These are phyloP conservation scores for Metarhizium anisopliae DNA, from an alignment of 2,329 filamentous ascomycete genomes.

Conservation along the genomic window DNA sequence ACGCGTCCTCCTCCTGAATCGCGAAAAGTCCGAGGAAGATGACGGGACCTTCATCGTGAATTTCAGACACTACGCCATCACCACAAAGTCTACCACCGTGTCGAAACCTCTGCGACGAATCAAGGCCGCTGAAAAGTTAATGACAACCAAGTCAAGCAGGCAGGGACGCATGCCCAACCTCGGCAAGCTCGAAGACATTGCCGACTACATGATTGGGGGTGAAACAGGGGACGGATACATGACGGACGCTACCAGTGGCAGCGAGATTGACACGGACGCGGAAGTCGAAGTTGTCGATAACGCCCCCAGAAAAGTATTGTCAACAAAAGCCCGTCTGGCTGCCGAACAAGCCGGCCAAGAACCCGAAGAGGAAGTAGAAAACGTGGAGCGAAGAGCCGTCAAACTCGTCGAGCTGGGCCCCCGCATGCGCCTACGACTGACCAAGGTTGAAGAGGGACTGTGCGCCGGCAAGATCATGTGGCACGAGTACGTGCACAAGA, in stretches of 20 bases:
- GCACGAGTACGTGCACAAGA: slow-evolving; percentile 92
- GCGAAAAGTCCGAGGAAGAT: slow-evolving; percentile 53
- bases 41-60: slow-evolving; percentile 73
- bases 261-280: slow-evolving; percentile 86
- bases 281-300: slow-evolving; percentile 79
- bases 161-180: slow-evolving; percentile 76
- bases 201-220: slow-evolving; percentile 85
- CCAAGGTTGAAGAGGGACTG: slow-evolving; percentile 92
- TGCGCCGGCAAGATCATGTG: slow-evolving; percentile 90
- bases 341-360: slow-evolving; percentile 30
- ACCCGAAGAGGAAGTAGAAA: slow-evolving; percentile 39
- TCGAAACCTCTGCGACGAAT: slow-evolving; percentile 77
- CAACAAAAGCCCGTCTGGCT: slow-evolving; percentile 38
- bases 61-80: slow-evolving; percentile 91
- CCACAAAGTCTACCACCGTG: slow-evolving; percentile 75
- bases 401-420: slow-evolving; percentile 90
- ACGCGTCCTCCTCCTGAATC: slow-evolving; percentile 81
- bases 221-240: slow-evolving; percentile 72
- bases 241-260: slow-evolving; percentile 76
- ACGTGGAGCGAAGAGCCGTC: slow-evolving; percentile 76
- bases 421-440: slow-evolving; percentile 77
- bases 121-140: slow-evolving; percentile 74
- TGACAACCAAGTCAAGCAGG: slow-evolving; percentile 49
- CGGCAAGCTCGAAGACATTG: slow-evolving; percentile 82
- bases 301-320: slow-evolving; percentile 52